Evolutionary conservation across 345 rosid species (phyloP), one percentile per base, ranked within the genome.

Genomic region (Clausena lansium): DNA sequence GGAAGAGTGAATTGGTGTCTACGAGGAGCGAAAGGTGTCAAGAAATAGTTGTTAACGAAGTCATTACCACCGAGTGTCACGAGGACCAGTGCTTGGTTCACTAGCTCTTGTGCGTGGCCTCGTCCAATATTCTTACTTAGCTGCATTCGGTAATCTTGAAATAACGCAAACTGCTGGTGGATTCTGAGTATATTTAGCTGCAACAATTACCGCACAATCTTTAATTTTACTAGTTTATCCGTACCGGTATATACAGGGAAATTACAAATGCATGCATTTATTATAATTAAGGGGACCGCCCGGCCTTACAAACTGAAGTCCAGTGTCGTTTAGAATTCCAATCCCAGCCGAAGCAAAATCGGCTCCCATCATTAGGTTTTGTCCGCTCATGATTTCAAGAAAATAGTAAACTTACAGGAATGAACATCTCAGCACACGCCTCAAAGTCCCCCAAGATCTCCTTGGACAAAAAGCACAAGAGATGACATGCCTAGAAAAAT

Each of bases 391-490:
- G 58, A 94, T 88, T n/a, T n/a, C 47, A 59, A 63, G 32, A 61
- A 32, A 58, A 82, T 61, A 39, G 68, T 67, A 55, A 83, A 82
- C 96, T 88, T 88, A 96, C 99, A 27, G 97, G 99, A 82, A 96
- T 89, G 81, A 96, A 91, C 73, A 86, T 83, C 90, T 96, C 98
- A 36, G 99, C 98, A 88, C 97, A 96, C 0, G 93, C 84, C 83
- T 96, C 99, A 82, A 96, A 96, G 87, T 96, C 99, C 74, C 99
- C 97, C 86, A 96, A 85, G 58, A 92, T 95, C 68, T 96, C 99
- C 89, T 96, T 96, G 15, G 99, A 96, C 82, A 96, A 88, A 83
- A 96, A 91, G 86, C 90, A 94, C 71, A 96, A 84, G 62, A 96
- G 90, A 87, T 94, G 99, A 79, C 98, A 96, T 54, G 89, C 98